Conservation (phyloP, 2,329 filamentous ascomycete species). For the Aureobasidium namibiae region DNA sequence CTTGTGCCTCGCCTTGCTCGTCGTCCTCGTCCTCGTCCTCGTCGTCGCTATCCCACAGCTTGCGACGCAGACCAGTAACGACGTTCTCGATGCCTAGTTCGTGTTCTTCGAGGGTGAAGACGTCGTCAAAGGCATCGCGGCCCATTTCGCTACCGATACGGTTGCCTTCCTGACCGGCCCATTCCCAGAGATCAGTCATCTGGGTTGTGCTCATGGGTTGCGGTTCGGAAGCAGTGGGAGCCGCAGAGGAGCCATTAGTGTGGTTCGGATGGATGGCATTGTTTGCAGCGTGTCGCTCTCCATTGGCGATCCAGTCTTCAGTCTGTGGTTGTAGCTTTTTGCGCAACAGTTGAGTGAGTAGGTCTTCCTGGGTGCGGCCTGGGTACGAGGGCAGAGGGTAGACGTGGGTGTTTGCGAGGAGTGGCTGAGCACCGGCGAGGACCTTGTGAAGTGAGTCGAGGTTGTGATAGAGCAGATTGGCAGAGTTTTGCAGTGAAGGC, state of each 20-base stretch:
- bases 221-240: constrained; percentile 8
- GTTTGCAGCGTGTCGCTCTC: constrained; percentile 10
- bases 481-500: constrained; percentile 23
- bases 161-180: constrained; percentile 43
- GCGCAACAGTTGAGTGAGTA: constrained; percentile 61
- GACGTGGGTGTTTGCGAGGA: constrained; percentile 62
- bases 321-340: constrained; percentile 77
- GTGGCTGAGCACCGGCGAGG: constrained; percentile 55
- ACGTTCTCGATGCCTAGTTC: constrained; percentile 60
- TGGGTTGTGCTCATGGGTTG: constrained; percentile 37
- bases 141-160: constrained; percentile 31
- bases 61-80: constrained; percentile 58
- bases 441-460: constrained; percentile 59
- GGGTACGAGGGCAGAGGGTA: constrained; percentile 69
- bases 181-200: constrained; percentile 53
- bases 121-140: constrained; percentile 45
- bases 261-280: background rate
- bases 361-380: constrained; percentile 48
- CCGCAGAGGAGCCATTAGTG: background rate
- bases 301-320: constrained; percentile 60
- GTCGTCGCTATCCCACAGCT: constrained; percentile 25
- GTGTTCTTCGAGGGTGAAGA: constrained; percentile 65
- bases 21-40: constrained; percentile 29
- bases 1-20: constrained; percentile 54
- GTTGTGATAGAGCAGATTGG: constrained; percentile 42